These are phyloP conservation scores for Davidsoniella neocaledoniae DNA, from an alignment of 2,329 filamentous ascomycete species.

Conservation along the genomic window DNA sequence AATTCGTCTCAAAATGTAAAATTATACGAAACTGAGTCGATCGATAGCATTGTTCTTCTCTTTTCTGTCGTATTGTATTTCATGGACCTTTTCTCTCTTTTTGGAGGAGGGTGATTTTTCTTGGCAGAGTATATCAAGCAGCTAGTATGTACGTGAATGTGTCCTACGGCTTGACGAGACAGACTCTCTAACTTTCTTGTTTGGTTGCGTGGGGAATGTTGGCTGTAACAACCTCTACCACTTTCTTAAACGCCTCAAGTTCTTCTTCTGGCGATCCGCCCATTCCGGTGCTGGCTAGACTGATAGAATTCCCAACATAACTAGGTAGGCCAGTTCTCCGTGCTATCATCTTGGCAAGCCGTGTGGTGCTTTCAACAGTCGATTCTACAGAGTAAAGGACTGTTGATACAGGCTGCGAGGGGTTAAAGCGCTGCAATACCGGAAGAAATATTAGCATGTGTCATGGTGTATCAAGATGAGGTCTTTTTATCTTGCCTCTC, in stretches of 20 bases:
- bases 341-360: conserved; percentile 71
- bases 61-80: too few relatives aligned
- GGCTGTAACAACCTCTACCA: conserved; percentile 47
- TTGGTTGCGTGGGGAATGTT: conserved; percentile 14
- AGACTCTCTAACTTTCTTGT: neutral
- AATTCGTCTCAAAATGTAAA: too few relatives aligned
- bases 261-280: conserved; percentile 82
- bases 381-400: conserved; percentile 59
- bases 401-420: conserved; percentile 54
- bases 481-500: too few relatives aligned
- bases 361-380: conserved; percentile 72
- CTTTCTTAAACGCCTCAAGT: conserved; percentile 67
- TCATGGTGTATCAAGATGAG: too few relatives aligned
- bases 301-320: conserved; percentile 85
- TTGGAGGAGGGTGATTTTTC: neutral
- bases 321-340: conserved; percentile 54
- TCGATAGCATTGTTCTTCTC: too few relatives aligned
- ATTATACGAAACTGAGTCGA: too few relatives aligned
- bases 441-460: neutral
- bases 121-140: too few relatives aligned
- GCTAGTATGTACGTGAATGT: neutral
- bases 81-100: neutral
- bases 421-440: conserved; percentile 29
- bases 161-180: neutral
- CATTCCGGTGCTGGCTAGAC: conserved; percentile 53